Conservation (phyloP, 768 basidiomycete genomes). For the Boletus coccyginus region DNA sequence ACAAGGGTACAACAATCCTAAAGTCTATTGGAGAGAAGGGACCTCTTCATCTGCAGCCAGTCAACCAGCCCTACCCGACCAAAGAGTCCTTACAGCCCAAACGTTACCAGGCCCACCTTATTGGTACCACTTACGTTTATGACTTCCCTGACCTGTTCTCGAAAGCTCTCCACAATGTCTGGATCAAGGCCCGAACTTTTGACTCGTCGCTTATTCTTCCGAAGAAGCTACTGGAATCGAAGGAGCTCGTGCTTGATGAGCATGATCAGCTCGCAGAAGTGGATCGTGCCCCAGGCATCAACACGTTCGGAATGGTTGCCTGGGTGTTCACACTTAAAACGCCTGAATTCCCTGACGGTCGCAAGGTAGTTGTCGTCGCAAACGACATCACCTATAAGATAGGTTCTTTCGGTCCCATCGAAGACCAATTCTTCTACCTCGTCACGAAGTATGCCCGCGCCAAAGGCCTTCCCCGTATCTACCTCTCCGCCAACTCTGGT, state of each 20-base stretch:
- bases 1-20: constrained; percentile 91
- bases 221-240: constrained; percentile 74
- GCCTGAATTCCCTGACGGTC: constrained; percentile 89
- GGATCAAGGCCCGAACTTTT: constrained; percentile 66
- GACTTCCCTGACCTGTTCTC: constrained; percentile 99
- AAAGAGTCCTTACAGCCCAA: constrained; percentile 98
- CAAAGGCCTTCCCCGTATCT: constrained; percentile 88
- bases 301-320: constrained; percentile 95
- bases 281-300: constrained; percentile 89
- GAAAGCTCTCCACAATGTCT: constrained; percentile 92
- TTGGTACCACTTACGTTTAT: constrained; percentile 98
- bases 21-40: constrained; percentile 99
- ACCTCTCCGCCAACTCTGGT: constrained; percentile 98
- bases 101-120: constrained; percentile 97
- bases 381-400: constrained; percentile 99
- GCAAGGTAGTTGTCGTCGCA: constrained; percentile 84
- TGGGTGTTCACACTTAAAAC: constrained; percentile 94
- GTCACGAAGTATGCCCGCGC: constrained; percentile 91
- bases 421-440: constrained; percentile 96
- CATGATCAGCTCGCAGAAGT: constrained; percentile 89
- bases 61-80: constrained; percentile 90
- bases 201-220: constrained; percentile 72
- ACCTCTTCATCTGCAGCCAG: constrained; percentile 92
- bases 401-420: constrained; percentile 93
- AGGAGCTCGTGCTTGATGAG: constrained; percentile 93